phyloP scores from a whole-genome alignment of 495 filamentous ascomycete genomes.

The Filosporella fistucella region DNA sequence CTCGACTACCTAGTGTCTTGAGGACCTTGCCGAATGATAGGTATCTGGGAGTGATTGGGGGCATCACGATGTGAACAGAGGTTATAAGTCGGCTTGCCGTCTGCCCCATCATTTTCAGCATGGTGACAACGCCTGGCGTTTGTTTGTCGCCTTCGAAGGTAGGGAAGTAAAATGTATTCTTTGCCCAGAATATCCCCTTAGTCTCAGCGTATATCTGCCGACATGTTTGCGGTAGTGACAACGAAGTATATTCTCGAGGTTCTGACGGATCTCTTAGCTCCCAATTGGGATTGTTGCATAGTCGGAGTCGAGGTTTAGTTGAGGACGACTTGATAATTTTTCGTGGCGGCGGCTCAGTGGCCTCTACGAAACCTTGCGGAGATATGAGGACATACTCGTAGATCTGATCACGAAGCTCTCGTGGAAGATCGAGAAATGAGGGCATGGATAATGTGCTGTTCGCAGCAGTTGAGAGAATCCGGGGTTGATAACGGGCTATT shows the following conservation, averaged over 20 bases:
- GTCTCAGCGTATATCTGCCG: constrained; percentile 20
- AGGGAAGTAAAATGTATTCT: constrained; percentile 18
- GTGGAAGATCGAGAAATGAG: constrained; percentile 15
- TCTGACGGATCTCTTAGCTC: not conserved
- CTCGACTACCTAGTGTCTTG: not conserved
- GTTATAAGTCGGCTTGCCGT: constrained; percentile 11
- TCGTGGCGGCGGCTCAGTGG: not conserved
- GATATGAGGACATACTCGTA: constrained; percentile 17
- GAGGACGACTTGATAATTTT: not conserved
- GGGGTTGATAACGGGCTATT: too few species aligned
- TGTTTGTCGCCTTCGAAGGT: not conserved
- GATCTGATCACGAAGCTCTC: constrained; percentile 19
- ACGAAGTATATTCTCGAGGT: not conserved
- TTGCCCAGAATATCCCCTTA: constrained; percentile 12
- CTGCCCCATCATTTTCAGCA: constrained; percentile 19
- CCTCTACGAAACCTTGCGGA: constrained; percentile 4
- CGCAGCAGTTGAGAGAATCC: not conserved
- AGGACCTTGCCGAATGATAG: constrained; percentile 7
- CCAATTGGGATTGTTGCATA: not conserved
- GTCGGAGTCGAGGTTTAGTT: not conserved
- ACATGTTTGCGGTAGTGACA: constrained; percentile 11
- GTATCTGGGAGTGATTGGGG: not conserved
- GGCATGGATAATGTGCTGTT: constrained; percentile 10
- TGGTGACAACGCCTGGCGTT: not conserved
- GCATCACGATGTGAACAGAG: not conserved